Conservation (phyloP, 495 filamentous ascomycete species). For the Lasiosphaeris hirsuta region DNA sequence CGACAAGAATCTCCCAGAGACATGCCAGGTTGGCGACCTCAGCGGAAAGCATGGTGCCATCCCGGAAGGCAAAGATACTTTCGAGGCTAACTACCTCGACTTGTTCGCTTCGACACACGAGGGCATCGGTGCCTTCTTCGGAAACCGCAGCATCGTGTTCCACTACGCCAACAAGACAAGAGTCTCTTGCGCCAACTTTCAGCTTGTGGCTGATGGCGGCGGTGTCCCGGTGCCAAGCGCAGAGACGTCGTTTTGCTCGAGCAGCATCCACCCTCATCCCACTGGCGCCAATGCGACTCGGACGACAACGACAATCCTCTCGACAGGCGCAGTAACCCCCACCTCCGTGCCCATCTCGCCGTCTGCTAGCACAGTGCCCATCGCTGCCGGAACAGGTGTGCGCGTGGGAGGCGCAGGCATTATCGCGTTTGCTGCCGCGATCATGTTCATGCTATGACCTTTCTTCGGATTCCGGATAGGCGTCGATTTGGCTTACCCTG, state of each 20-base stretch:
- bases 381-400: conserved; percentile 11
- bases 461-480: background rate
- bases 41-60: conserved; percentile 77
- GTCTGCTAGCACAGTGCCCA: background rate
- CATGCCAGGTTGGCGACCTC: conserved; percentile 82
- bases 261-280: background rate
- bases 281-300: conserved; percentile 6
- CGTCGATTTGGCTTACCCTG: background rate
- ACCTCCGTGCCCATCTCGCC: conserved; percentile 2
- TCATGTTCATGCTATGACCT: conserved; percentile 29
- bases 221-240: conserved; percentile 11
- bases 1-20: conserved; percentile 55
- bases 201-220: conserved; percentile 18
- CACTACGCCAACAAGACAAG: conserved; percentile 69
- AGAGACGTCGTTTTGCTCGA: conserved; percentile 7
- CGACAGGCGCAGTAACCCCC: conserved; percentile 5
- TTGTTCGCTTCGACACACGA: conserved; percentile 59
- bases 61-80: conserved; percentile 35
- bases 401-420: conserved; percentile 13
- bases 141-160: conserved; percentile 74
- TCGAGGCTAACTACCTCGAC: conserved; percentile 57
- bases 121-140: conserved; percentile 65
- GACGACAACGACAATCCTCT: background rate
- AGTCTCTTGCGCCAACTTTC: conserved; percentile 71
- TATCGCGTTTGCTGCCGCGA: conserved; percentile 22